Percentiles rank a stretch among this genome's conserved stretches.
Conservation (phyloP, 257 asterid genomes). For the Scutellaria minor region DNA sequence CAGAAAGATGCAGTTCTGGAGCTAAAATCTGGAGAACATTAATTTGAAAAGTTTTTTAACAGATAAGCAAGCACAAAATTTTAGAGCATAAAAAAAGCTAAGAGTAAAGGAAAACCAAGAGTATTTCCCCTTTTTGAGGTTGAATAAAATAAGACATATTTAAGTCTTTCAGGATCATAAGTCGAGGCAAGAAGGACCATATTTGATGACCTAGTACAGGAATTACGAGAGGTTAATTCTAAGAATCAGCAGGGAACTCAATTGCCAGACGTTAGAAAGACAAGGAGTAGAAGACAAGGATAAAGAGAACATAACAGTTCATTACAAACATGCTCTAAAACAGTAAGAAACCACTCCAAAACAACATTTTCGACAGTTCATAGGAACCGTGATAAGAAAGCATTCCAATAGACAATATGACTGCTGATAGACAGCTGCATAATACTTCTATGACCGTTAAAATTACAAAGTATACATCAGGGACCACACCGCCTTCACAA, state of each 20-base stretch:
- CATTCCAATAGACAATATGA: background rate
- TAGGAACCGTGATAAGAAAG: conserved; percentile 14
- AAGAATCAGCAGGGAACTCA: conserved; percentile 1
- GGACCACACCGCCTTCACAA: conserved; percentile 17
- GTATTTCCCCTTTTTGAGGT: conserved; percentile 10
- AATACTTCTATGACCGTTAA: conserved; percentile 15
- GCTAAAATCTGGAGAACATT: conserved; percentile 17
- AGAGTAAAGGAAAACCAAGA: background rate
- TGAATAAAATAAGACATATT: conserved; percentile 3
- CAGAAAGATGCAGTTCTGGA: background rate
- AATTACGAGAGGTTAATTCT: background rate
- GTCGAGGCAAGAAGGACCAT: conserved; percentile 15
- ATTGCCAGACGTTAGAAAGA: conserved; percentile 21
- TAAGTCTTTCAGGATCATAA: conserved; percentile 2
- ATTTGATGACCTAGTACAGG: conserved; percentile 14
- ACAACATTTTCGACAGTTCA: conserved; percentile 7
- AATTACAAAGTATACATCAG: conserved; percentile 10
- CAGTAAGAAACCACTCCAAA: conserved; percentile 24
- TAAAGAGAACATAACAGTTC: conserved; percentile 8
- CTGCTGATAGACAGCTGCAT: background rate
- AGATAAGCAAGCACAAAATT: background rate
- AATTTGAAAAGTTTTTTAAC: background rate
- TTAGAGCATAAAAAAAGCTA: conserved; percentile 9
- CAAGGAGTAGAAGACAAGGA: background rate
- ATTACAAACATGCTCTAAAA: background rate